Evolutionary conservation across 1,284 basidiomycete genomes (phyloP), one percentile per base, ranked within the genome.

Genomic region (Ceratobasidium sp.): DNA sequence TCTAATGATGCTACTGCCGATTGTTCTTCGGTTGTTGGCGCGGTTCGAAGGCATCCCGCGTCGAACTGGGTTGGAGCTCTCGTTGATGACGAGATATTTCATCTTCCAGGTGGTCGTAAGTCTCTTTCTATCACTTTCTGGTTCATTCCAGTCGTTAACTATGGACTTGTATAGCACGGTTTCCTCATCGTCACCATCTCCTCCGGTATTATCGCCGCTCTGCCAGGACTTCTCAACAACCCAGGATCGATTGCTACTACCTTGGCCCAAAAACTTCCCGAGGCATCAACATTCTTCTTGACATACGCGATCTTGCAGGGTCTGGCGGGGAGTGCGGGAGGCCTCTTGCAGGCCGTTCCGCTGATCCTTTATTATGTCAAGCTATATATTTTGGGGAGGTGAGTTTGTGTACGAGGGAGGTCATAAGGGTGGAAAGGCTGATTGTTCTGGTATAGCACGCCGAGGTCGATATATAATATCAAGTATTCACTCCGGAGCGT

Each of bases 251-350:
- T 82, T 82, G 89, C 85, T 46, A 89, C 81, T 0, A 85, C 86
- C 2, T 86, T 94, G 26, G 91, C 92, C 0, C 83, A 84, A 15
- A 88, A 92, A 78, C 88, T 95, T 53, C 93, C 94, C 2, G 87
- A 87, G 18, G 93, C 93, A 0, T 93, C 92, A 13, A 91, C 91
- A 15, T 95, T 95, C 88, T 95, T 95, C 88, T 87, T 95, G 79
- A 94, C 93, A 10, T 93, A 92, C 67, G 72, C 63, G n/a, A 76
- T 58, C 61, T 28, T 71, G 23, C 77, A 67, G 55, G 49, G 58
- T 69, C 51, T 53, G 28, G 89, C 89, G n/a, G 89, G 88, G 0
- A 85, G 85, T 58, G 89, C 90, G 2, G 84, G 84, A 28, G 83
- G 84, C 40, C 86, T 95, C 51, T 86, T 92, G 12, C 93, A 94